These are phyloP conservation scores for Talaromyces sp. DNA, from an alignment of 2,329 filamentous ascomycete species.

Conservation along the genomic window DNA sequence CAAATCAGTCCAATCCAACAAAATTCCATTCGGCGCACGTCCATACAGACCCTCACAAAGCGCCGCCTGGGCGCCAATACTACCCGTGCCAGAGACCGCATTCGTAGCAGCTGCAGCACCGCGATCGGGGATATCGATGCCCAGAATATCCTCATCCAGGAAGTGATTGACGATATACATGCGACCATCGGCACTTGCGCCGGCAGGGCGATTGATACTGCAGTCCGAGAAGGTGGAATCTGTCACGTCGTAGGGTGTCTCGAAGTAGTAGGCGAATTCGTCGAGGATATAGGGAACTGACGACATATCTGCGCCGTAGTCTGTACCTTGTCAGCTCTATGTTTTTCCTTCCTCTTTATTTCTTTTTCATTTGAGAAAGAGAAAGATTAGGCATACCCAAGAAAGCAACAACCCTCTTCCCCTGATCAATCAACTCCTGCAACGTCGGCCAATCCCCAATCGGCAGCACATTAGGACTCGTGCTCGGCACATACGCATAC, in stretches of 20 bases:
- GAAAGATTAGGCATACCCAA: slow-evolving; percentile 30
- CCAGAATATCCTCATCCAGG: slow-evolving; percentile 42
- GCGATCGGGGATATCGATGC: slow-evolving; percentile 44
- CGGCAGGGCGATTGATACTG: slow-evolving; percentile 43
- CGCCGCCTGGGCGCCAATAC: slow-evolving; percentile 43
- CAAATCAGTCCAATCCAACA: slow-evolving; percentile 47
- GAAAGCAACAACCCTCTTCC: slow-evolving; percentile 45
- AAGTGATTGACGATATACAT: slow-evolving; percentile 52
- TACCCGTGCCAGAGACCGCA: slow-evolving; percentile 40
- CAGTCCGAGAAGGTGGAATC: slow-evolving; percentile 42
- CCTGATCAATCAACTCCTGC: slow-evolving; percentile 38
- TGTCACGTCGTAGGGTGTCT: slow-evolving; percentile 45
- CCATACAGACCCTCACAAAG: slow-evolving; percentile 39
- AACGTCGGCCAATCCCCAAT: slow-evolving; percentile 45
- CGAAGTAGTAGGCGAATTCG: slow-evolving; percentile 46
- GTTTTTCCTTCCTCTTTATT: not conserved
- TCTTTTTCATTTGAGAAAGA: not conserved
- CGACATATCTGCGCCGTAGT: slow-evolving; percentile 40
- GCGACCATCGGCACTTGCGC: slow-evolving; percentile 35
- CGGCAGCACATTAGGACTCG: slow-evolving; percentile 28
- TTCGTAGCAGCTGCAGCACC: slow-evolving; percentile 41
- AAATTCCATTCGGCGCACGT: slow-evolving; percentile 41
- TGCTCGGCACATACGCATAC: slow-evolving; percentile 38
- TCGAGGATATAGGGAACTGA: slow-evolving; percentile 43
- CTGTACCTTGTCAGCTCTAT: slow-evolving; percentile 21